phyloP scores from a whole-genome alignment of 768 basidiomycete species.

The Amyloporia xantha region DNA sequence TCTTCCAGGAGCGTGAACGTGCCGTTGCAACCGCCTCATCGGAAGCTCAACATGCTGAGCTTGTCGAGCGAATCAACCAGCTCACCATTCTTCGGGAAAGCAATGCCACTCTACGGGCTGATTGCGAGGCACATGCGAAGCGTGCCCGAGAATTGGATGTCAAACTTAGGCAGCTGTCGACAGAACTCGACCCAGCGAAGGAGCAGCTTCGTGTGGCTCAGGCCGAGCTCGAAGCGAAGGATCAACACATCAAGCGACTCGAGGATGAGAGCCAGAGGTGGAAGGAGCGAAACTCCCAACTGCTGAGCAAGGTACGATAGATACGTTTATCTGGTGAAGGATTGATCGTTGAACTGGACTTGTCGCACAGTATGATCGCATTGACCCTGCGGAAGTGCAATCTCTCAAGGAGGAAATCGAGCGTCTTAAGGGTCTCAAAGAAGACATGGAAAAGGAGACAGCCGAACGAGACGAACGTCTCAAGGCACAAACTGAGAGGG shows the following conservation, averaged over 20 bases:
- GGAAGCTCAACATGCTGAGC: slow-evolving; percentile 74
- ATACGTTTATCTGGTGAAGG: too few relatives aligned
- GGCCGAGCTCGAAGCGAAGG: slow-evolving; percentile 71
- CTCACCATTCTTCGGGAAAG: slow-evolving; percentile 83
- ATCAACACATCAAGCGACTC: slow-evolving; percentile 58
- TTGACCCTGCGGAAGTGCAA: slow-evolving; percentile 82
- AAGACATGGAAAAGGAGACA: slow-evolving; percentile 13
- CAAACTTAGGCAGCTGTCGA: slow-evolving; percentile 49
- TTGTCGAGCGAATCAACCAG: slow-evolving; percentile 82
- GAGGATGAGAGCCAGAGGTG: slow-evolving; percentile 75
- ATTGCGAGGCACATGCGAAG: slow-evolving; percentile 65
- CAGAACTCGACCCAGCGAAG: slow-evolving; percentile 68
- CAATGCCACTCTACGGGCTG: slow-evolving; percentile 77
- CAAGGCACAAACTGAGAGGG: slow-evolving; percentile 14
- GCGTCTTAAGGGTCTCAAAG: slow-evolving; percentile 26
- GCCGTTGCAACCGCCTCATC: slow-evolving; percentile 66
- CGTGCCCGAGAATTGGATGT: slow-evolving; percentile 60
- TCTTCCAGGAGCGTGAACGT: slow-evolving; percentile 67
- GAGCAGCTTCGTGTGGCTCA: slow-evolving; percentile 59
- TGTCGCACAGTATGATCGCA: slow-evolving; percentile 68
- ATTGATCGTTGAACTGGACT: too few relatives aligned
- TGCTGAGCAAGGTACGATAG: slow-evolving; percentile 64
- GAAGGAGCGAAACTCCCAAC: slow-evolving; percentile 78
- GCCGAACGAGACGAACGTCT: slow-evolving; percentile 7
- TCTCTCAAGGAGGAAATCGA: slow-evolving; percentile 69